Conservation (phyloP, 2,329 filamentous ascomycete species). For the Harringtonia aguacate region DNA sequence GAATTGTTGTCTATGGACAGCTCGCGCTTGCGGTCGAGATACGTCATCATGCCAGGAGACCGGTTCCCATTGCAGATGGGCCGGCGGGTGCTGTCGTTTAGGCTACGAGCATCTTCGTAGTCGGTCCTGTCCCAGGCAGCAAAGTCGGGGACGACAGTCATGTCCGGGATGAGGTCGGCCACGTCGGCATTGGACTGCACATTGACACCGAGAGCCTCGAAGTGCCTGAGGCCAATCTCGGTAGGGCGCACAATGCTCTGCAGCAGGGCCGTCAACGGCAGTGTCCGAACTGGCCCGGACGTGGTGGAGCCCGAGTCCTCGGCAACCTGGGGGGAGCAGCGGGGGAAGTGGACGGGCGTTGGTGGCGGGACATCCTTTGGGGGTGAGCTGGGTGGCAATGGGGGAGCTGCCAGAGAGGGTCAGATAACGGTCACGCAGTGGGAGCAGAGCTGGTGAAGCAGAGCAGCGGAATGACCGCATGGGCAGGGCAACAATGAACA, state of each 20-base stretch:
- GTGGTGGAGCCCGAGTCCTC: conserved; percentile 6
- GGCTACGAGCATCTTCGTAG: conserved; percentile 35
- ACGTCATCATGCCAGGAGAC: conserved; percentile 47
- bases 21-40: conserved; percentile 47
- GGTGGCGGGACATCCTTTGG: conserved; percentile 45
- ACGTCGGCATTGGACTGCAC: conserved; percentile 38
- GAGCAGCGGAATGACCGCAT: neutral
- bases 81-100: conserved; percentile 35
- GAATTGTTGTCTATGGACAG: conserved; percentile 44
- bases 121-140: conserved; percentile 37
- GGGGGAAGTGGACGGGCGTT: conserved; percentile 43
- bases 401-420: conserved; percentile 7
- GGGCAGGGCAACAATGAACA: too few species aligned
- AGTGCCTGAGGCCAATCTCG: conserved; percentile 36
- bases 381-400: conserved; percentile 15
- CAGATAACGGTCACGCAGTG: neutral
- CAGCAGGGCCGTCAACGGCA: conserved; percentile 37
- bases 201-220: conserved; percentile 47
- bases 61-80: conserved; percentile 40
- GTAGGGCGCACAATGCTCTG: conserved; percentile 42
- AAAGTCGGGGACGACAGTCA: conserved; percentile 42
- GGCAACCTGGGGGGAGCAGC: conserved; percentile 21
- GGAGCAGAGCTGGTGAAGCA: neutral
- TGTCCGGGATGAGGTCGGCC: conserved; percentile 41
- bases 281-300: neutral